Percentiles rank a stretch among this genome's conserved stretches.
phyloP scores from a whole-genome alignment of 331 rosid species.

The Spiraea crenata region DNA sequence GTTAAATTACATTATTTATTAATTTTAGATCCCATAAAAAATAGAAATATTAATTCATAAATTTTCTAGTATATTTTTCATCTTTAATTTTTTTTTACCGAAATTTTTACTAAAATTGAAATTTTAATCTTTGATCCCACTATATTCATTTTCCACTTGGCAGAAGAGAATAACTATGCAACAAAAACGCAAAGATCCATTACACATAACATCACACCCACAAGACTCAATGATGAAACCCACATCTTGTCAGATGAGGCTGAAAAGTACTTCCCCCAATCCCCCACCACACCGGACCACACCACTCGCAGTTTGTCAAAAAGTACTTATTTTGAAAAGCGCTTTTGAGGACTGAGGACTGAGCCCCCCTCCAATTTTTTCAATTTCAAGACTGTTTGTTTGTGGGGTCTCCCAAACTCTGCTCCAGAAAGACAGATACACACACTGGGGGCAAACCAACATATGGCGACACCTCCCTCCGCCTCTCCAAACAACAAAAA shows the following conservation, averaged over 20 bases:
- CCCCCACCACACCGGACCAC: conserved; percentile 30
- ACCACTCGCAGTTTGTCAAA: conserved; percentile 15
- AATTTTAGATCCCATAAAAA: too few relatives aligned
- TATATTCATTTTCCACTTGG: too few relatives aligned
- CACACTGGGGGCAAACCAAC: conserved; percentile 1
- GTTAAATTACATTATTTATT: too few relatives aligned
- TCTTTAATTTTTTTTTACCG: too few relatives aligned
- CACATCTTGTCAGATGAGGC: conserved; percentile 37
- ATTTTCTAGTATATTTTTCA: too few relatives aligned
- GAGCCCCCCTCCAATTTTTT: neutral
- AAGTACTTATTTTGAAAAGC: conserved; percentile 20
- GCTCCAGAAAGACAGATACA: too few relatives aligned
- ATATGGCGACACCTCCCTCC: conserved; percentile 20
- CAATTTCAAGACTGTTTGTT: neutral
- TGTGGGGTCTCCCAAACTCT: too few relatives aligned
- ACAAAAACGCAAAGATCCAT: neutral
- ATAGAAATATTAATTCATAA: too few relatives aligned
- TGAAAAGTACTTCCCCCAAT: conserved; percentile 24
- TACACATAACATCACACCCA: conserved; percentile 10
- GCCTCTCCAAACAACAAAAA: conserved; percentile 5
- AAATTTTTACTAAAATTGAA: too few relatives aligned
- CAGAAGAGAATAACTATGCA: too few relatives aligned
- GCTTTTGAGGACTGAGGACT: neutral
- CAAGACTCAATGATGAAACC: conserved; percentile 52
- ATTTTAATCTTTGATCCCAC: too few relatives aligned